Evolutionary conservation across 371 early-diverging fungal genomes (phyloP).

Genomic region (Mucor saturninus): DNA sequence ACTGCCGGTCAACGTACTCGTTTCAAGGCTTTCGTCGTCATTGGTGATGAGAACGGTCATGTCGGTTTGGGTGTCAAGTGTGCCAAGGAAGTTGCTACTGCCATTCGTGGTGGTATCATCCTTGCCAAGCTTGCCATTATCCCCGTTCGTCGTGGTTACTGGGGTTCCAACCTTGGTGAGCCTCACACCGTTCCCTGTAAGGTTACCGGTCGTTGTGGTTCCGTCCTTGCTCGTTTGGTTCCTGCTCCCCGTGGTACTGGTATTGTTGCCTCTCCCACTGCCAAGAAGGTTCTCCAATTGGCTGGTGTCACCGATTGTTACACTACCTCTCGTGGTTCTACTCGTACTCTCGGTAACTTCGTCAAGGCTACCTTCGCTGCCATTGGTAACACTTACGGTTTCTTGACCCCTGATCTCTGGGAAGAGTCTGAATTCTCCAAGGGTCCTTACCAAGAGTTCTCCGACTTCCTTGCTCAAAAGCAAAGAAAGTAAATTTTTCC

Average conservation of each 20-base stretch:
- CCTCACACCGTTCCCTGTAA: conserved; percentile 99
- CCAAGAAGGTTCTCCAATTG: conserved; percentile 97
- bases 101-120: conserved; percentile 98
- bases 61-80: conserved; percentile 99
- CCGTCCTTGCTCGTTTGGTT: conserved; percentile 89
- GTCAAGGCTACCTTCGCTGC: conserved; percentile 99
- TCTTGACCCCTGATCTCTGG: conserved; percentile 98
- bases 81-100: conserved; percentile 99
- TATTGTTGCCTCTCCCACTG: conserved; percentile 96
- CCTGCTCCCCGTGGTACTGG: conserved; percentile 76
- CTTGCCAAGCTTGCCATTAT: conserved; percentile 98
- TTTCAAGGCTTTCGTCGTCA: conserved; percentile 99
- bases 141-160: conserved; percentile 99
- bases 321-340: conserved; percentile 94
- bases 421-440: conserved; percentile 85
- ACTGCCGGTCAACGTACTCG: conserved; percentile 99
- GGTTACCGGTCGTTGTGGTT: conserved; percentile 99
- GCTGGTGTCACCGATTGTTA: conserved; percentile 99
- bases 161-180: conserved; percentile 97
- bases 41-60: conserved; percentile 98
- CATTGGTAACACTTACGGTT: conserved; percentile 97
- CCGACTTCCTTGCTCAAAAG: conserved; percentile 85
- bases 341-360: conserved; percentile 96
- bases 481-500: conserved; percentile 46
- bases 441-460: conserved; percentile 94